Percentiles rank a stretch among this genome's conserved stretches.
These are phyloP conservation scores for Naganishia onofrii DNA, from an alignment of 768 basidiomycete genomes.

Conservation along the genomic window DNA sequence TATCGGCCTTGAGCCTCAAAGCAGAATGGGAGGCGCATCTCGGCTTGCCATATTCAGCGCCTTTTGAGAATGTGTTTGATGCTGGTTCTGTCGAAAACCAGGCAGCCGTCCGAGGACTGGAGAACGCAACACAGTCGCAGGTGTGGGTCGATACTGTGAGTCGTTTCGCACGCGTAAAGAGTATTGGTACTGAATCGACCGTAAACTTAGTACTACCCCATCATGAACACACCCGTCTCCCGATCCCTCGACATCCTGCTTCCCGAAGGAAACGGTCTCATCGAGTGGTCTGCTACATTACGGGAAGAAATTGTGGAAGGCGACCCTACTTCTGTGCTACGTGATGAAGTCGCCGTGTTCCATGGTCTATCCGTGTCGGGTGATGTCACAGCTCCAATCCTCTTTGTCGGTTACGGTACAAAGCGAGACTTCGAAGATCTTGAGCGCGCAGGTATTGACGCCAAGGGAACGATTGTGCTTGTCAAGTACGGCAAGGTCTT, in stretches of 20 bases:
- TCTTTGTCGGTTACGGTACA: constrained; percentile 78
- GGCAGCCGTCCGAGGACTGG: constrained; percentile 24
- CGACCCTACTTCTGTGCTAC: constrained; percentile 71
- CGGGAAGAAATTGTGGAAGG: constrained; percentile 69
- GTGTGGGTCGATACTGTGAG: constrained; percentile 52
- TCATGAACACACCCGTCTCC: constrained; percentile 74
- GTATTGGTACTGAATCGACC: background rate
- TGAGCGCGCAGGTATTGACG: constrained; percentile 63
- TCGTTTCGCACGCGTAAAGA: background rate
- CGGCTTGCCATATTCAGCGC: constrained; percentile 40
- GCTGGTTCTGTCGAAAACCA: constrained; percentile 45
- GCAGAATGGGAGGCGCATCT: constrained; percentile 47
- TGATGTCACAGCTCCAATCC: constrained; percentile 57
- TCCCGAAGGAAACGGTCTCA: constrained; percentile 56
- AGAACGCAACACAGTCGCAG: constrained; percentile 23
- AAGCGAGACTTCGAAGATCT: constrained; percentile 73
- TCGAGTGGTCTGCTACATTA: constrained; percentile 67
- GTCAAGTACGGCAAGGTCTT: constrained; percentile 69
- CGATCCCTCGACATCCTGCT: constrained; percentile 67
- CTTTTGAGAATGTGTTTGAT: constrained; percentile 44
- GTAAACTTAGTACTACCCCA: constrained; percentile 69
- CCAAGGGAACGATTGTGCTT: constrained; percentile 75
- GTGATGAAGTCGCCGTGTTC: constrained; percentile 71
- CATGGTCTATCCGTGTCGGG: constrained; percentile 80
- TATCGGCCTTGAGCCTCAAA: constrained; percentile 48